A percentile compares a stretch with the other conserved stretches of the same genome.
Conservation (phyloP, 352 stramenopile species). For the Pythium oligandrum region DNA sequence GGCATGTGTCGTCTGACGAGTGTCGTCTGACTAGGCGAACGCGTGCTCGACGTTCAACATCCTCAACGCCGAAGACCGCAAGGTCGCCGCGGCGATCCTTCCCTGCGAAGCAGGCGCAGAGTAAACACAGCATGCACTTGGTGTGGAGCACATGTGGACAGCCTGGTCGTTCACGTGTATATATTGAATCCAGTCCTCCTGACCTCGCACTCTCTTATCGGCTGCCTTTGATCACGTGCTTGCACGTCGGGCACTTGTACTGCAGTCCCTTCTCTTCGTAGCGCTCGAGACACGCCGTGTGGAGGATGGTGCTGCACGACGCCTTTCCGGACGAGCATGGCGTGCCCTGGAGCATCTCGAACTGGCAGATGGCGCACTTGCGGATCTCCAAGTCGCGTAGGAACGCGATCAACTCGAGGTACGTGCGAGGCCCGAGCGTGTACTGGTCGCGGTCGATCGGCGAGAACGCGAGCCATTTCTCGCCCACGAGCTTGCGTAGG, state of each 20-base stretch:
- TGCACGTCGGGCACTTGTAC: conserved; percentile 57
- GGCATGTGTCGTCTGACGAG: neutral
- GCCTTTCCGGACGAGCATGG: conserved; percentile 22
- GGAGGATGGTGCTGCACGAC: conserved; percentile 38
- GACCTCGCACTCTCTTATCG: too few relatives aligned
- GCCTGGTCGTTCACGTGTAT: too few relatives aligned
- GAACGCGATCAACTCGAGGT: conserved; percentile 70
- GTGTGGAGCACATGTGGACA: too few relatives aligned
- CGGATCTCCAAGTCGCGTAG: conserved; percentile 70
- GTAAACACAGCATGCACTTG: too few relatives aligned
- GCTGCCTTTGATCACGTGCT: conserved; percentile 27
- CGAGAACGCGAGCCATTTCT: conserved; percentile 68
- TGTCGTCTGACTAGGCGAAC: conserved; percentile 32
- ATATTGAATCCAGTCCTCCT: too few relatives aligned
- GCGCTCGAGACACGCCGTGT: conserved; percentile 55
- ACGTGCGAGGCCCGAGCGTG: conserved; percentile 63
- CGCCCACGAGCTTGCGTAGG: conserved; percentile 49
- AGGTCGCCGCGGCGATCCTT: conserved; percentile 75
- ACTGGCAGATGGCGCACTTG: conserved; percentile 75
- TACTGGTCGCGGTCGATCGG: conserved; percentile 31
- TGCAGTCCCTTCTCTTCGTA: conserved; percentile 52
- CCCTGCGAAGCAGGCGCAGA: conserved; percentile 47
- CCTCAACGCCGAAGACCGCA: conserved; percentile 86
- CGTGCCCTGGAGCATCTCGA: conserved; percentile 64
- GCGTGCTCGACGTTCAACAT: conserved; percentile 90